Conservation (phyloP, 148 eudicot genomes). For the Cornus florida region DNA sequence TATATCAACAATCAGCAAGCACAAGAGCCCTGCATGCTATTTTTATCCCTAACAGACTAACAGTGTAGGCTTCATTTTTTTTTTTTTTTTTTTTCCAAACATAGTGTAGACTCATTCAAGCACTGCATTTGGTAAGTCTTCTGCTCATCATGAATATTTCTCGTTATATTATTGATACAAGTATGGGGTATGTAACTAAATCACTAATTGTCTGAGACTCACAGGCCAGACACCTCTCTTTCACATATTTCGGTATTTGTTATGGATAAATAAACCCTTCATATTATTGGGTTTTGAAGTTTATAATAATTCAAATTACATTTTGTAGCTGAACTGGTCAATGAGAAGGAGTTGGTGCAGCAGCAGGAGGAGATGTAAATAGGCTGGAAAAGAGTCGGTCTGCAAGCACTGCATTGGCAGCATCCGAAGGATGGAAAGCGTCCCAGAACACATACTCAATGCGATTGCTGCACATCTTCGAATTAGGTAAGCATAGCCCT, state of each 20-base stretch:
- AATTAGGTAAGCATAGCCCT: constrained; percentile 79
- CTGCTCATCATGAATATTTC: no score
- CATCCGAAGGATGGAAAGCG: constrained; percentile 91
- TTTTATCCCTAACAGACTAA: no score
- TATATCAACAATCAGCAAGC: no score
- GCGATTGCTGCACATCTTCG: constrained; percentile 63
- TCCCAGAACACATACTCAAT: constrained; percentile 88
- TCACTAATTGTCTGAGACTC: not conserved
- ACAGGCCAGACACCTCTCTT: not conserved
- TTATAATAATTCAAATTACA: not conserved
- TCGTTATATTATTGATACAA: no score
- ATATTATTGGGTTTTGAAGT: not conserved
- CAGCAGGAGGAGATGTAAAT: constrained; percentile 22
- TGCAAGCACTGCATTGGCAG: constrained; percentile 78
- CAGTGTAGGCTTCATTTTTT: no score
- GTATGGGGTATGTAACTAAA: no score
- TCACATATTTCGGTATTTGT: not conserved
- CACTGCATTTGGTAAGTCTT: no score
- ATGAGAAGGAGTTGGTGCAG: not conserved
- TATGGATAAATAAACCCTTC: no score
- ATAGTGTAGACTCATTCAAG: no score
- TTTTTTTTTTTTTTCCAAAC: no score
- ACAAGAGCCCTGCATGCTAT: no score
- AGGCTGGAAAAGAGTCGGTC: constrained; percentile 47
- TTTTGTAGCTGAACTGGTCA: constrained; percentile 3